Base-by-base conservation (phyloP, 139 green algal species). In the Volvox africanus region DNA sequence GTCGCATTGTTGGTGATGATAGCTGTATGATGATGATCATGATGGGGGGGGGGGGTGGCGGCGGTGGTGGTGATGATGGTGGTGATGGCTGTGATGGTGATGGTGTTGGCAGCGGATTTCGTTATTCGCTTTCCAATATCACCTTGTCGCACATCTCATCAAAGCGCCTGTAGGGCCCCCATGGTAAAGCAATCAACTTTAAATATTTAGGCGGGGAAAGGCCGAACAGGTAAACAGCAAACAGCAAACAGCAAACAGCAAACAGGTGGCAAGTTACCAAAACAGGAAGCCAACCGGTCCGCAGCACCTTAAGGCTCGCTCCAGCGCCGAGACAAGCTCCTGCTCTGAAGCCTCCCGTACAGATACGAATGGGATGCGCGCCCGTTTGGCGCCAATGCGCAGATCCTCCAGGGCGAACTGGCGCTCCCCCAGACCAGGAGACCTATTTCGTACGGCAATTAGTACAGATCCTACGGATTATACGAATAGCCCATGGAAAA, bases 371-470 rank as follows among this genome's bases (percentile, higher is more conserved):
- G 82, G 82, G 33, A 88, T 88, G 62, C 61, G 65, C 62, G 82
- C 62, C 28, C 22, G 6, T 2, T 36, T 36, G 33, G 82, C 82
- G 65, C 65, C 82, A 35, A 2, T 61, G 12, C 33, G 65, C 65
- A 88, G 82, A 35, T 67, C 22, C 35, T 88, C 65, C 82, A 88
- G 82, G 20, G 82, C 62, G 35, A 80, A 88, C 61, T 88, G 82
- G 61, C 65, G 65, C 82, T 88, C 82, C 28, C 82, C 82, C 1
- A 32, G 62, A 2, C 33, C 65, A 2, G 82, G 65, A 9, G 35
- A 21, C 82, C 82, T 88, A 33, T 16, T 26, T 55, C 44, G 44
- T 9, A 55, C 9, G 44, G 44, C 44, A 55, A 55, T 55, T 9
- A 9, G 44, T 55, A 55, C 44, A 9, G 44, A 9, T 55, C 44